A percentile compares a stretch with the other conserved stretches of the same genome.
Conservation (phyloP, 169 alveolate genomes). For the Amoebophrya sp. region DNA sequence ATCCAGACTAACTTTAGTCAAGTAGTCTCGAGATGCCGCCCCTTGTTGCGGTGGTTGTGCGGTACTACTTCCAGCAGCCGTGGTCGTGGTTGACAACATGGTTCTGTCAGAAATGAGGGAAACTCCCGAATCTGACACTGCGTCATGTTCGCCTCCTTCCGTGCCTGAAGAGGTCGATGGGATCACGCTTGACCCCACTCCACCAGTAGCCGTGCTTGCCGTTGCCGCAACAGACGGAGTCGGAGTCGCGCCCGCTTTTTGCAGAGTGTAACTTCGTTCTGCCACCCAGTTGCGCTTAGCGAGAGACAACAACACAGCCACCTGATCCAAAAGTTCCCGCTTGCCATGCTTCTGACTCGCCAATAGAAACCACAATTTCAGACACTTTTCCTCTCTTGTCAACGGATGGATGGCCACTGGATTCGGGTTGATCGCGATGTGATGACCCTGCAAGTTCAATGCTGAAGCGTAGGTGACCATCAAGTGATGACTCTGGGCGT, state of each 20-base stretch:
- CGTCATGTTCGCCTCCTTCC: background rate
- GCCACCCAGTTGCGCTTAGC: conserved; percentile 2
- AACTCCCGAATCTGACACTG: no score
- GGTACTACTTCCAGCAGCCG: no score
- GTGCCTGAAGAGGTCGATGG: background rate
- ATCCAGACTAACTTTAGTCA: background rate
- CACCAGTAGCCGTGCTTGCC: background rate
- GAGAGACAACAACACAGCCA: background rate
- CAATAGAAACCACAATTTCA: background rate
- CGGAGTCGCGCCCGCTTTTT: background rate
- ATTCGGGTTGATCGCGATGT: background rate
- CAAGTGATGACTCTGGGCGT: background rate
- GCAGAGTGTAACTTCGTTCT: background rate
- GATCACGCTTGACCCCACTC: background rate
- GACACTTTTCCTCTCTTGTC: background rate
- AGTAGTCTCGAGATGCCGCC: no score
- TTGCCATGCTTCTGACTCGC: background rate
- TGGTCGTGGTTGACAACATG: no score
- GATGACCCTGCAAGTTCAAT: background rate
- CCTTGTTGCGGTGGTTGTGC: no score
- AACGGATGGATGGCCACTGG: background rate
- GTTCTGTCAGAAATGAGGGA: no score
- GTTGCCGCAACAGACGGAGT: background rate
- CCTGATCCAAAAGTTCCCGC: background rate
- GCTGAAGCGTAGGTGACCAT: background rate